Evolutionary conservation across 2,329 filamentous ascomycete genomes (phyloP).

Genomic region (Ilyonectria robusta): DNA sequence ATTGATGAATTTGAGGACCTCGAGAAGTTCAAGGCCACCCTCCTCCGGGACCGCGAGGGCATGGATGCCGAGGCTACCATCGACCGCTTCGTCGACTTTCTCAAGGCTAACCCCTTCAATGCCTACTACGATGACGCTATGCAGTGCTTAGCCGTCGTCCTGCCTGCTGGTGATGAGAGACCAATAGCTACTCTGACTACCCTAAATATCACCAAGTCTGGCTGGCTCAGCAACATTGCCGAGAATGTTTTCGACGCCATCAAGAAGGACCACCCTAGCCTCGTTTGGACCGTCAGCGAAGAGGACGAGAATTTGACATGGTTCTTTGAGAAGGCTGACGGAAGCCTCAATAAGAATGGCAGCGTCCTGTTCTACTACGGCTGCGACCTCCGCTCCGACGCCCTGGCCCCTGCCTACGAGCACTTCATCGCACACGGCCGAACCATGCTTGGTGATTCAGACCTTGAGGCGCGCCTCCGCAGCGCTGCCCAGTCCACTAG

Average conservation of each 20-base stretch:
- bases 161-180: slow-evolving; percentile 77
- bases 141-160: slow-evolving; percentile 91
- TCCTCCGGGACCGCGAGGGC: slow-evolving; percentile 85
- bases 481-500: no score
- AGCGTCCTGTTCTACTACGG: slow-evolving; percentile 98
- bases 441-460: no score
- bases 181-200: slow-evolving; percentile 87
- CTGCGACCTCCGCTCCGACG: slow-evolving; percentile 82
- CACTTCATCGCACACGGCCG: slow-evolving; percentile 73
- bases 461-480: no score
- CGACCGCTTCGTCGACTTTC: slow-evolving; percentile 86
- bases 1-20: slow-evolving; percentile 83
- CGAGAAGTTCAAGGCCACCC: slow-evolving; percentile 82
- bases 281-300: slow-evolving; percentile 97
- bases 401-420: slow-evolving; percentile 83
- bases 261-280: slow-evolving; percentile 91
- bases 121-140: slow-evolving; percentile 95
- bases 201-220: slow-evolving; percentile 92
- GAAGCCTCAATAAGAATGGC: slow-evolving; percentile 86
- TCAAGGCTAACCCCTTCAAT: slow-evolving; percentile 85
- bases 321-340: slow-evolving; percentile 98
- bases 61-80: slow-evolving; percentile 87
- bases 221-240: slow-evolving; percentile 94
- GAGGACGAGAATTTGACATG: slow-evolving; percentile 97
- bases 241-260: slow-evolving; percentile 96